Base-by-base conservation (phyloP, 2,329 filamentous ascomycete genomes). In the Colletotrichum sp. region DNA sequence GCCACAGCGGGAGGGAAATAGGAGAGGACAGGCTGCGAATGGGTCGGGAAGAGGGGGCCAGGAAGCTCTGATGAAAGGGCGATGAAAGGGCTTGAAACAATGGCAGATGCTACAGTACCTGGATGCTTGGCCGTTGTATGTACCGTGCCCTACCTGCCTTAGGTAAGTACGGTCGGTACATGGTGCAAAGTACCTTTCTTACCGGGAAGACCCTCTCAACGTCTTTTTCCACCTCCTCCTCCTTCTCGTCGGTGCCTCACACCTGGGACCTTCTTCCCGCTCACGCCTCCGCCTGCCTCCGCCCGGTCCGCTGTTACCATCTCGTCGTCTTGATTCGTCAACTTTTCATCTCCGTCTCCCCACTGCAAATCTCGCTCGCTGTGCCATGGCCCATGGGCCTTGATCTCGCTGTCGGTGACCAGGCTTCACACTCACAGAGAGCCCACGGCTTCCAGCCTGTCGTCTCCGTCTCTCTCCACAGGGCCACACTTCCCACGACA, bases 1-100 rank as follows among this genome's bases (percentile, higher is more conserved):
- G 24, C n/a, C 21, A 26, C 32, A 16, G 61, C 21, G 61, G 60
- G 34, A 64, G 32, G 32, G n/a, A 15, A 67, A 56, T 30, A 36
- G 48, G 65, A 67, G 65, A 36, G 24, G 64, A 30, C 26, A 66
- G 16, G 24, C 62, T 52, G 62, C 26, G 15, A 66, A 66, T 15
- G 3, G 4, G 34, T 3, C 43, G 43, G 43, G 43, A 52, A 21
- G 43, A 30, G 16, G 28, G 48, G 48, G 26, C 72, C 58, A 61
- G 72, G 28, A 72, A 60, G 70, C 55, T 75, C 55, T 72, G 69
- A 75, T 67, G 69, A 75, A 75, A 55, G 69, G 73, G 58, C 69
- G 36, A 56, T 21, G 15, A 38, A 9, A 72, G 16, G n/a, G 52
- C 62, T 75, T 61, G 68, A 64, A 43, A 72, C 72, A 62, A 36